A percentile compares a stretch with the other conserved stretches of the same genome.
Conservation (phyloP, 116 monocot genomes). For the Posidonia oceanica region DNA sequence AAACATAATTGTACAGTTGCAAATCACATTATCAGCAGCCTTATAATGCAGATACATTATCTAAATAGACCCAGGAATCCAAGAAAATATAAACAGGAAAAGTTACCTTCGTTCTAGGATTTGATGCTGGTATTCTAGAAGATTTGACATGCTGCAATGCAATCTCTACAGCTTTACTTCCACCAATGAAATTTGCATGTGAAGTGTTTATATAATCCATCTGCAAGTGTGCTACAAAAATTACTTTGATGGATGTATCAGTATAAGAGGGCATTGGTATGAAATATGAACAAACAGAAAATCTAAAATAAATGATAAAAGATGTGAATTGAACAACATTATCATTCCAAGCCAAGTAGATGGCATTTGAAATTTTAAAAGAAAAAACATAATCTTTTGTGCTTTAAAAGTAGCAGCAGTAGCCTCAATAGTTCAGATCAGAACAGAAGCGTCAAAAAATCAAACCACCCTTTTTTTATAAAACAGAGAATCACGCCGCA, state of each 20-base stretch:
- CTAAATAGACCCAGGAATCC: not conserved
- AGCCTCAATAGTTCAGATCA: too few species aligned
- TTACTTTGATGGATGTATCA: not conserved
- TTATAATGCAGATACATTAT: not conserved
- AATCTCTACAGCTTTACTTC: slow-evolving; percentile 78
- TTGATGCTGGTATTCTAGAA: slow-evolving; percentile 31
- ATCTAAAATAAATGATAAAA: not conserved
- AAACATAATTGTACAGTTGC: too few species aligned
- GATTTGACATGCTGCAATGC: slow-evolving; percentile 81
- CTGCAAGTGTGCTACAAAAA: slow-evolving; percentile 24
- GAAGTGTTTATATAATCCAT: slow-evolving; percentile 99
- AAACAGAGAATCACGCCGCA: too few species aligned
- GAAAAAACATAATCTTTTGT: too few species aligned
- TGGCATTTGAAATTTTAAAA: too few species aligned
- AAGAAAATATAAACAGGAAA: not conserved
- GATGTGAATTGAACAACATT: not conserved
- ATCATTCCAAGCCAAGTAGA: too few species aligned
- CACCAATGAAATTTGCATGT: slow-evolving; percentile 94
- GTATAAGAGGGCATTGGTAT: not conserved
- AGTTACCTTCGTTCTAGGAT: slow-evolving; percentile 55
- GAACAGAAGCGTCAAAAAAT: too few species aligned
- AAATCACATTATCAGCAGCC: too few species aligned
- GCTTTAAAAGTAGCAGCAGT: too few species aligned
- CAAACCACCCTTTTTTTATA: too few species aligned
- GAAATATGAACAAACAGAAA: not conserved